Evolutionary conservation across 2,329 filamentous ascomycete genomes (phyloP).

Genomic region (Verticillium isaacii): DNA sequence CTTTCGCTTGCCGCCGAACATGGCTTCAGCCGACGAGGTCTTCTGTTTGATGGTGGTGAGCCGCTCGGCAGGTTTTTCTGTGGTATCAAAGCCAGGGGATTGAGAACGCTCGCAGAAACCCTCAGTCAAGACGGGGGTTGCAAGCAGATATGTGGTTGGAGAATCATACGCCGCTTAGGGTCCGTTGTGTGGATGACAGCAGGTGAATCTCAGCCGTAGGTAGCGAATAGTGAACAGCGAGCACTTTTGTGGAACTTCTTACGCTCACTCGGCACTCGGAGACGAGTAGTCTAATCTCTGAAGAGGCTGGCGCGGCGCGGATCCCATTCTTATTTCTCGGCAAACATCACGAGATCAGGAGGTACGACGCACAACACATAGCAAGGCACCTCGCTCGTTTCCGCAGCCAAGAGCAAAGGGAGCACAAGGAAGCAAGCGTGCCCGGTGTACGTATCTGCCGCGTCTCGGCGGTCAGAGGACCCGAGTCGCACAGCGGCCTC

Average conservation of each 20-base stretch:
- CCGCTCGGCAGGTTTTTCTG: too few species aligned
- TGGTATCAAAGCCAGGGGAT: too few species aligned
- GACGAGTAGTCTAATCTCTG: too few species aligned
- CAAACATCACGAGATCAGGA: not conserved
- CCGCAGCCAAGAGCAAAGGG: not conserved
- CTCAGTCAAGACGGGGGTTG: too few species aligned
- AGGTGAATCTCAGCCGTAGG: too few species aligned
- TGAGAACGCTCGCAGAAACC: too few species aligned
- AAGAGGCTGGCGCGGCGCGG: not conserved
- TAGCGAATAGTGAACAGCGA: too few species aligned
- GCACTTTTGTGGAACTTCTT: too few species aligned
- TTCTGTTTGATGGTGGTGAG: not conserved
- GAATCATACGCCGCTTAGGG: too few species aligned
- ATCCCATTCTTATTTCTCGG: not conserved
- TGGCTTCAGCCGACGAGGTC: not conserved
- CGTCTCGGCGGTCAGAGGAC: not conserved
- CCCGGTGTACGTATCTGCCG: not conserved
- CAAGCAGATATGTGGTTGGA: too few species aligned
- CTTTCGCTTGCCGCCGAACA: slow-evolving; percentile 4
- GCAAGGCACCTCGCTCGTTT: not conserved
- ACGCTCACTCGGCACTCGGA: not conserved
- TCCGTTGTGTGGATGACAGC: too few species aligned
- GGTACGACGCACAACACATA: not conserved
- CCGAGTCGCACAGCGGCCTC: not conserved
- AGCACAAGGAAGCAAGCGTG: not conserved